Percentiles rank a stretch among this genome's conserved stretches.
Conservation (phyloP, 2,329 filamentous ascomycete genomes). For the Ceratocystis cubensis region DNA sequence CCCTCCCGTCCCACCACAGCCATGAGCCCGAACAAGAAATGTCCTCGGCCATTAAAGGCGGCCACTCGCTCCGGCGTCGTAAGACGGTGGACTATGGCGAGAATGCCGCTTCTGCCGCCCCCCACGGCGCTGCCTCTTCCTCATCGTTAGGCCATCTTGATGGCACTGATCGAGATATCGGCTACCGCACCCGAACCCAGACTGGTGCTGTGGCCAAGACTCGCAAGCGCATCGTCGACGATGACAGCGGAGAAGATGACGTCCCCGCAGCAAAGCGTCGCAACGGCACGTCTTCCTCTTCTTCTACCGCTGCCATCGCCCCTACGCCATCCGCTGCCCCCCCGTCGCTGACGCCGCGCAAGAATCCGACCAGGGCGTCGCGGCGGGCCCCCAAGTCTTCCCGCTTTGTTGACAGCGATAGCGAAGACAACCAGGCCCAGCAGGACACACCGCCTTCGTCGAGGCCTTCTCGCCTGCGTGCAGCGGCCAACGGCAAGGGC, state of each 20-base stretch:
- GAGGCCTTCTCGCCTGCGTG: neutral
- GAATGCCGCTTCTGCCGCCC: slow-evolving; percentile 23
- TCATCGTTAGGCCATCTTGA: slow-evolving; percentile 23
- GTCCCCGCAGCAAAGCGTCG: slow-evolving; percentile 13
- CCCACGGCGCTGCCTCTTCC: slow-evolving; percentile 23
- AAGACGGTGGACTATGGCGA: slow-evolving; percentile 47
- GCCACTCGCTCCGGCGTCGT: slow-evolving; percentile 45
- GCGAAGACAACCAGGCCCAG: neutral
- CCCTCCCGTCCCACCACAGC: neutral
- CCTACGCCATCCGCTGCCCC: neutral
- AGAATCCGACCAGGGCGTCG: slow-evolving; percentile 17
- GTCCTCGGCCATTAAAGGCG: slow-evolving; percentile 34
- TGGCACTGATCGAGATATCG: neutral
- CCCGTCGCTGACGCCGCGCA: slow-evolving; percentile 13
- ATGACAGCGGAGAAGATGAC: slow-evolving; percentile 12
- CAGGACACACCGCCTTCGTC: neutral
- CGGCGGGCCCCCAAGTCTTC: slow-evolving; percentile 15
- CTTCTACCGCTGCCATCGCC: neutral
- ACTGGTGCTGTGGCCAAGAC: slow-evolving; percentile 16
- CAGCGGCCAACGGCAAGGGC: neutral
- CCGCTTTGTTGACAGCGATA: slow-evolving; percentile 13
- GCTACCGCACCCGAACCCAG: slow-evolving; percentile 17
- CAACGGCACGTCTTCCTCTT: slow-evolving; percentile 9
- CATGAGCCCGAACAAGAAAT: slow-evolving; percentile 14
- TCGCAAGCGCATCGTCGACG: slow-evolving; percentile 15